Percentiles rank a stretch among this genome's conserved stretches.
These are phyloP conservation scores for Manihot esculenta DNA, from an alignment of 441 rosid genomes.

Conservation along the genomic window DNA sequence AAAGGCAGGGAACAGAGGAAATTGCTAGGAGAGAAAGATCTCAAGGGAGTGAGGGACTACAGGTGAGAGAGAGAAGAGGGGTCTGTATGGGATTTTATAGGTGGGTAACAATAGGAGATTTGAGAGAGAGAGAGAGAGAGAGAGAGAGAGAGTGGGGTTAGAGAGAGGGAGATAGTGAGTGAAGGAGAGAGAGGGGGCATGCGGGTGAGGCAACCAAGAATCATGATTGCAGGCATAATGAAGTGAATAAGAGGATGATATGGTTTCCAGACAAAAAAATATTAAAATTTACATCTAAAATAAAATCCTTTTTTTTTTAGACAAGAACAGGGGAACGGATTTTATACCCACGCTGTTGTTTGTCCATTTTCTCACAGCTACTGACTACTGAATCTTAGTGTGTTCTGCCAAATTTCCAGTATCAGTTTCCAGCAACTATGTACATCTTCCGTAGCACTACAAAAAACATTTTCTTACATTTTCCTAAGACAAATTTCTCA, in stretches of 20 bases:
- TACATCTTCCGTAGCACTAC: neutral
- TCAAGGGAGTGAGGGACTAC: slow-evolving; percentile 9
- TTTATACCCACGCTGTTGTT: slow-evolving; percentile 41
- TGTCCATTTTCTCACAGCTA: neutral
- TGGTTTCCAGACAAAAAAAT: slow-evolving; percentile 24
- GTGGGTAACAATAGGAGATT: slow-evolving; percentile 19
- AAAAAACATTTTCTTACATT: no score
- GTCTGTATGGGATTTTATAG: slow-evolving; percentile 42
- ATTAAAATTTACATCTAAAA: neutral
- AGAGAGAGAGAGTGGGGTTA: slow-evolving; percentile 30
- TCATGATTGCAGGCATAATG: slow-evolving; percentile 94
- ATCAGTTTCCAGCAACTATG: slow-evolving; percentile 29
- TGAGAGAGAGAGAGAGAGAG: slow-evolving; percentile 16
- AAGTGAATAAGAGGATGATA: slow-evolving; percentile 82
- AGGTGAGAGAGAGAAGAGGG: slow-evolving; percentile 48
- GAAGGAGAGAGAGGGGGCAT: slow-evolving; percentile 50
- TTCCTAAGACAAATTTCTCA: no score
- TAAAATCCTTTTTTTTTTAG: slow-evolving; percentile 12
- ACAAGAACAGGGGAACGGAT: slow-evolving; percentile 33
- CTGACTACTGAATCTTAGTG: neutral
- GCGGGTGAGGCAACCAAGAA: slow-evolving; percentile 97
- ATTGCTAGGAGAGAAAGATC: neutral
- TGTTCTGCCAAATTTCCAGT: slow-evolving; percentile 11
- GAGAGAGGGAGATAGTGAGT: slow-evolving; percentile 20
- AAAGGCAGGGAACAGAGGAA: slow-evolving; percentile 1